Conservation (phyloP, 2,329 filamentous ascomycete species). For the Cytospora piceae region DNA sequence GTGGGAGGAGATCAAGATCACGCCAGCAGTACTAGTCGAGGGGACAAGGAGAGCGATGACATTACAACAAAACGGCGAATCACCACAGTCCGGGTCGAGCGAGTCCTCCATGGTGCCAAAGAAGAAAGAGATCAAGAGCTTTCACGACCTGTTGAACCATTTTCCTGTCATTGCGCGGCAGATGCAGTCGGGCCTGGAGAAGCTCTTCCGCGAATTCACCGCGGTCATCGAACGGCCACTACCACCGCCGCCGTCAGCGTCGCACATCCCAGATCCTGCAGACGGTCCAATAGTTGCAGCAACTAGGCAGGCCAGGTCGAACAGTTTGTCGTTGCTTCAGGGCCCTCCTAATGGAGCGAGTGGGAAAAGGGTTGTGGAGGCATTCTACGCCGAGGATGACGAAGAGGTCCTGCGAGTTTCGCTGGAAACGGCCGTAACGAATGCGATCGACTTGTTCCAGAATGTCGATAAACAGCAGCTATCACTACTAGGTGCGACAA, state of each 20-base stretch:
- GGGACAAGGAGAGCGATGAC: conserved; percentile 41
- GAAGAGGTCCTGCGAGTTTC: conserved; percentile 88
- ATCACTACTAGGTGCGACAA: conserved; percentile 87
- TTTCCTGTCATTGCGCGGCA: conserved; percentile 96
- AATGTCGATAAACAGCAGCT: conserved; percentile 94
- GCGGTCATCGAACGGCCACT: conserved; percentile 83
- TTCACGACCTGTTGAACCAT: conserved; percentile 84
- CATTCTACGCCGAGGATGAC: conserved; percentile 82
- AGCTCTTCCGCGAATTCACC: conserved; percentile 86
- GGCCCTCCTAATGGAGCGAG: conserved; percentile 10
- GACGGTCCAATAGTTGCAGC: conserved; percentile 60
- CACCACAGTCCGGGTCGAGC: conserved; percentile 40
- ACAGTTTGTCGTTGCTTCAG: conserved; percentile 43
- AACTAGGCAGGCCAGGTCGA: conserved; percentile 59
- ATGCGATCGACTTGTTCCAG: conserved; percentile 94
- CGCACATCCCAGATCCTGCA: conserved; percentile 62
- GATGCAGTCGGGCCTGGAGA: conserved; percentile 91
- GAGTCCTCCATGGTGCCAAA: conserved; percentile 56
- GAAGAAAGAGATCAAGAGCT: conserved; percentile 91
- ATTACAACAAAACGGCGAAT: conserved; percentile 34
- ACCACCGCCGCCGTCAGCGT: conserved; percentile 71
- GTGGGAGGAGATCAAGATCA: conserved; percentile 75
- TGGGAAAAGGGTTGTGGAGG: conserved; percentile 49
- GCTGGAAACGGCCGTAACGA: conserved; percentile 87
- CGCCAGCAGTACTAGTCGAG: conserved; percentile 63